Evolutionary conservation across 441 rosid species (phyloP).

Genomic region (Syzygium syzygioides): DNA sequence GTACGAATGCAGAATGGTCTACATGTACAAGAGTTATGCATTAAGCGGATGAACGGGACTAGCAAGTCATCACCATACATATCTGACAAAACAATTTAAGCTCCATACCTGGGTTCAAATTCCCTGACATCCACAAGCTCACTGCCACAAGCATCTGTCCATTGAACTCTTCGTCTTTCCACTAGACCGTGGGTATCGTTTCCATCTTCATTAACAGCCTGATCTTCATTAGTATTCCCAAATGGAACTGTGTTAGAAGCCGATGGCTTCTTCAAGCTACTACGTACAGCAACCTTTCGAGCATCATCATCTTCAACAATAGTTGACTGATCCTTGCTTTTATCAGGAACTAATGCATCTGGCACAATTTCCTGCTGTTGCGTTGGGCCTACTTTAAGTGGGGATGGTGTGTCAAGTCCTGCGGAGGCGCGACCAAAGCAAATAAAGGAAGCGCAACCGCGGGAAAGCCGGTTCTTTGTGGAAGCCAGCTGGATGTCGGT

Average conservation of each 20-base stretch:
- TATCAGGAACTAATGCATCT: not conserved
- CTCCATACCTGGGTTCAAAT: conserved; percentile 88
- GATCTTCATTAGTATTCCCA: conserved; percentile 30
- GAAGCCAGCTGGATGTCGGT: conserved; percentile 93
- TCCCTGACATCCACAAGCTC: conserved; percentile 87
- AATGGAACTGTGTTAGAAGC: conserved; percentile 28
- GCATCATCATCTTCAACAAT: conserved; percentile 27
- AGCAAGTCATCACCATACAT: not conserved
- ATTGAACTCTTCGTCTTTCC: conserved; percentile 82
- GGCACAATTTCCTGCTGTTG: conserved; percentile 42
- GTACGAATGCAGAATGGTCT: not conserved
- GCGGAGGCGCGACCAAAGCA: conserved; percentile 91
- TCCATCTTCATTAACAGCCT: conserved; percentile 32
- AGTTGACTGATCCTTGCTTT: conserved; percentile 14
- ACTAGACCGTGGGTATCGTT: conserved; percentile 31
- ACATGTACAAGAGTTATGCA: not conserved
- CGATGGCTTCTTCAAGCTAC: conserved; percentile 72
- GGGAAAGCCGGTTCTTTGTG: conserved; percentile 55
- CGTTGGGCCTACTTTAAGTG: conserved; percentile 76
- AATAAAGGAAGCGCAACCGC: conserved; percentile 74
- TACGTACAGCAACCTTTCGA: conserved; percentile 48
- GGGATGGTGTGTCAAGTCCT: conserved; percentile 59
- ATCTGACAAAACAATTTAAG: not conserved
- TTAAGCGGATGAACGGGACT: not conserved
- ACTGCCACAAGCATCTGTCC: conserved; percentile 86